Evolutionary conservation across 73 alveolate genomes (phyloP).

Genomic region (Stentor coeruleus): DNA sequence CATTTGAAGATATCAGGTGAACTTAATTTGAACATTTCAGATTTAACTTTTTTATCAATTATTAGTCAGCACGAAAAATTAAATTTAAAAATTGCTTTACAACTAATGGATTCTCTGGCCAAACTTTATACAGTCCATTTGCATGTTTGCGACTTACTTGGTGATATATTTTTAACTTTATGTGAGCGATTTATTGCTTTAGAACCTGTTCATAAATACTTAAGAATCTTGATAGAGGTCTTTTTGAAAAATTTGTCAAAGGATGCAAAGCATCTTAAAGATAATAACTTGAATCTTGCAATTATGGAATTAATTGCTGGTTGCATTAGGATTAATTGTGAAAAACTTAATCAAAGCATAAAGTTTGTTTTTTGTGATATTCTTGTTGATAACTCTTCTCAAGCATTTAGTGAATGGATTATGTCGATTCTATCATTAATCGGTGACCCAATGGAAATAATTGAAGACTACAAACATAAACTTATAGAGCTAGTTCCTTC

Average conservation of each 20-base stretch:
- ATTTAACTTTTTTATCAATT: conserved; percentile 83
- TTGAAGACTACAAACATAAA: neutral
- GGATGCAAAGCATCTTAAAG: neutral
- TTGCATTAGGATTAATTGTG: neutral
- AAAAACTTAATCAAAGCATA: neutral
- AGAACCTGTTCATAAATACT: conserved; percentile 60
- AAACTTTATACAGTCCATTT: conserved; percentile 76
- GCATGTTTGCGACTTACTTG: conserved; percentile 54
- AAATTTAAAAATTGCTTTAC: conserved; percentile 82
- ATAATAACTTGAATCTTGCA: neutral
- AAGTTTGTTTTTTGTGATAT: neutral
- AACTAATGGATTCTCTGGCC: conserved; percentile 82
- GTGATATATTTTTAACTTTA: conserved; percentile 57
- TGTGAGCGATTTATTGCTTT: conserved; percentile 51
- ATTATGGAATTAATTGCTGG: neutral
- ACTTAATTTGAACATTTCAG: conserved; percentile 79
- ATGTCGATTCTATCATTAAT: neutral
- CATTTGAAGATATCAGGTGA: conserved; percentile 76
- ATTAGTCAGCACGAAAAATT: conserved; percentile 89
- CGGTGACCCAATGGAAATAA: neutral
- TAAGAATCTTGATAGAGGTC: conserved; percentile 61
- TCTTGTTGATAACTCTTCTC: neutral
- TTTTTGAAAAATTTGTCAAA: conserved; percentile 34
- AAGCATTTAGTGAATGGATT: neutral
- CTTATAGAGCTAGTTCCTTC: neutral